Conservation (phyloP, 169 alveolate genomes). For the Plasmodium yoelii region DNA sequence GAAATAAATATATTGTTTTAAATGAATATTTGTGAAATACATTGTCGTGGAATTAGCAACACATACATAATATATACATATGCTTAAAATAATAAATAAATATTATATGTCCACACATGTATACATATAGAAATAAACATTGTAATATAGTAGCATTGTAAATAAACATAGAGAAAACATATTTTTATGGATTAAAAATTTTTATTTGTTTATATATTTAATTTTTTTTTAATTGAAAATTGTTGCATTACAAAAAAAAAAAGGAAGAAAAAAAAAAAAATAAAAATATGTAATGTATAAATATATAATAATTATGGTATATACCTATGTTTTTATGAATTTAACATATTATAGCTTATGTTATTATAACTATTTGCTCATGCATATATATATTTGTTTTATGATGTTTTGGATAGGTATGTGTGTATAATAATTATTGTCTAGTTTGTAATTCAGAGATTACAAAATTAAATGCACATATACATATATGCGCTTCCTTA, state of each 20-base stretch:
- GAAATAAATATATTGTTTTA: constrained; percentile 20
- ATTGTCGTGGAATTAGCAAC: constrained; percentile 42
- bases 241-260: constrained; percentile 58
- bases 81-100: not conserved
- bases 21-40: constrained; percentile 3
- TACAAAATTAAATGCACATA: constrained; percentile 6
- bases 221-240: constrained; percentile 68
- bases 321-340: not conserved
- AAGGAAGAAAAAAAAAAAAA: constrained; percentile 59
- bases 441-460: not conserved
- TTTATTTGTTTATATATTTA: constrained; percentile 22
- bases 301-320: constrained; percentile 6
- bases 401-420: no score
- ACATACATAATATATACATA: constrained; percentile 24
- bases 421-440: no score
- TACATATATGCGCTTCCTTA: not conserved
- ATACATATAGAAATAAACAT: constrained; percentile 40
- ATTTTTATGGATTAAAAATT: constrained; percentile 65
- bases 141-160: constrained; percentile 24
- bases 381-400: no score
- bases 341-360: no score
- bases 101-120: constrained; percentile 20
- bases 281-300: constrained; percentile 4
- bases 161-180: constrained; percentile 4
- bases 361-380: no score